phyloP scores from a whole-genome alignment of 164 flowering plant genomes.

The Berberis thunbergii region DNA sequence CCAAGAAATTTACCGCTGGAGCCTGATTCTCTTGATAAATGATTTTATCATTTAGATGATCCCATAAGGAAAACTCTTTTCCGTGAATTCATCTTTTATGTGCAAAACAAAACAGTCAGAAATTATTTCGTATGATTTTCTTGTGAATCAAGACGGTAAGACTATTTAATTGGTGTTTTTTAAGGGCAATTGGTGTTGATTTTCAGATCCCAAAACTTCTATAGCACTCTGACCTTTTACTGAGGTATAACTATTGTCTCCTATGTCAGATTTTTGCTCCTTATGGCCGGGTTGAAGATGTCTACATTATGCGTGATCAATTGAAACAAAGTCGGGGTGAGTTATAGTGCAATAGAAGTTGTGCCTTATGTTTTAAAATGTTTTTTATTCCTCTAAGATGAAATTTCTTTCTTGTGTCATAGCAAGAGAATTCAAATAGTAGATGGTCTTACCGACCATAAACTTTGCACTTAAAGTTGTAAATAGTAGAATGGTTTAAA shows the following conservation, averaged over 20 bases:
- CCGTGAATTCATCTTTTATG: too few relatives aligned
- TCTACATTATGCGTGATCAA: conserved; percentile 94
- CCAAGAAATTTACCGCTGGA: too few relatives aligned
- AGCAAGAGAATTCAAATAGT: neutral
- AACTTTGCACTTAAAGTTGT: neutral
- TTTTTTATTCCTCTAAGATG: neutral
- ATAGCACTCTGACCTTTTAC: neutral
- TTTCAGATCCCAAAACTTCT: too few relatives aligned
- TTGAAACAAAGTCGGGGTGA: conserved; percentile 84
- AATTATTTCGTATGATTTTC: too few relatives aligned
- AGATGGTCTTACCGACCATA: neutral
- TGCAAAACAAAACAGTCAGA: too few relatives aligned
- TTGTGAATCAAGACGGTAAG: too few relatives aligned
- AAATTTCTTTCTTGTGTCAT: neutral
- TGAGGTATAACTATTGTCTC: neutral
- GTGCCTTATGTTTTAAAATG: neutral
- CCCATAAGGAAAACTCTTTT: too few relatives aligned
- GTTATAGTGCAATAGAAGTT: conserved; percentile 13
- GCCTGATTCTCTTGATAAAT: too few relatives aligned
- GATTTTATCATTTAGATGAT: too few relatives aligned
- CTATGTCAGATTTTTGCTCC: conserved; percentile 67
- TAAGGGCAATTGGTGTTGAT: too few relatives aligned
- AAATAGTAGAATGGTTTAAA: neutral
- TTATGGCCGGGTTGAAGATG: conserved; percentile 92
- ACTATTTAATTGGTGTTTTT: too few relatives aligned